Evolutionary conservation across 2,329 filamentous ascomycete species (phyloP), one percentile per base, ranked within the genome.

Genomic region (Verticillium nubilum): DNA sequence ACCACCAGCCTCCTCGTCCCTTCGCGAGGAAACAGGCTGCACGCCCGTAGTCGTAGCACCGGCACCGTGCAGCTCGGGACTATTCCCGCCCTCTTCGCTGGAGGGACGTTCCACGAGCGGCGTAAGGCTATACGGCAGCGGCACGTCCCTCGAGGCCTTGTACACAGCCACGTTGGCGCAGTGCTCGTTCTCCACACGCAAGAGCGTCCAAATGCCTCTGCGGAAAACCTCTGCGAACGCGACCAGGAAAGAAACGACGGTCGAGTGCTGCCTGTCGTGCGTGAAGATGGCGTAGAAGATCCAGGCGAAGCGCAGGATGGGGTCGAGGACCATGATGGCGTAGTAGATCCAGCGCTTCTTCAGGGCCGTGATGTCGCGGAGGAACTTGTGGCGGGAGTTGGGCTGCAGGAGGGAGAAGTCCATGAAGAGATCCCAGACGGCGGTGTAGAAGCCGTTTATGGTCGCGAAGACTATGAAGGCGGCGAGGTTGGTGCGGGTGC

Each of bases 121-220:
- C 59, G 84, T 79, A 54, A 87, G 75, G 56, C 85, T 81, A 70
- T 97, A 98, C 0, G 94, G 94, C 0, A 98, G 80, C 0, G 92
- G 92, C 0, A 96, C 84, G 67, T 97, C 93, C 59, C 94, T 84
- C 2, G 88, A 92, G 4, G 95, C 95, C 64, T 96, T 92, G 81
- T 96, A 96, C 65, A 91, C 87, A 19, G 87, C 85, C 2, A 99
- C 94, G 67, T 97, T 97, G 59, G 89, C 88, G 74, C 92, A 97
- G 75, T 99, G 95, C 68, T 99, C 95, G 72, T 99, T 99, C 74
- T 99, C 95, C 27, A 99, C 93, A 47, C 95, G 91, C 72, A 99
- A 90, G 4, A 98, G 79, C 0, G 89, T 88, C 95, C 95, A 99
- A 70, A 97, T 86, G 62, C 92, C 93, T 70, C 95, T 81, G 31